Conservation (phyloP, 2,329 filamentous ascomycete genomes). For the Colletotrichum sidae region DNA sequence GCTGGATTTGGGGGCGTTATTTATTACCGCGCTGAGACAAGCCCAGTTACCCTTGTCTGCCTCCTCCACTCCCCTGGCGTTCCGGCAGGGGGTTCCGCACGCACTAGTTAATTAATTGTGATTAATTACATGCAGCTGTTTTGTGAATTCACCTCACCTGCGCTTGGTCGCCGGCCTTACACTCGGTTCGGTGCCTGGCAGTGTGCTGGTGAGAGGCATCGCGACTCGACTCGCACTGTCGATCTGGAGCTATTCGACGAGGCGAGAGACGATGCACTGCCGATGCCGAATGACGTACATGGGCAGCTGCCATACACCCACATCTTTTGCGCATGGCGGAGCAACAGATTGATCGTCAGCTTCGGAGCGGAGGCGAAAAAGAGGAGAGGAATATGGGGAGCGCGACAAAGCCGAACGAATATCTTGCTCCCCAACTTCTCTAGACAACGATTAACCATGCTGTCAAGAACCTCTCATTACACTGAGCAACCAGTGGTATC, state of each 20-base stretch:
- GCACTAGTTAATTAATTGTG: conserved; percentile 22
- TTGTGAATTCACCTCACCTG: conserved; percentile 15
- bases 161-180: background rate
- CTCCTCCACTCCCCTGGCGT: conserved; percentile 26
- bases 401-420: conserved; percentile 26
- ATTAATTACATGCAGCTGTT: conserved; percentile 24
- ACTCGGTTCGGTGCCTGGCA: no score
- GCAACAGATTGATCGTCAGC: conserved; percentile 30
- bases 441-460: conserved; percentile 36
- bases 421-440: conserved; percentile 22
- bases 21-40: conserved; percentile 37
- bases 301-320: conserved; percentile 26
- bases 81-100: conserved; percentile 13
- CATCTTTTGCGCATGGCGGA: conserved; percentile 28
- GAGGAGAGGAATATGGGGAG: conserved; percentile 21
- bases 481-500: conserved; percentile 11
- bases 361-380: conserved; percentile 29
- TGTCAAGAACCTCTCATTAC: conserved; percentile 5
- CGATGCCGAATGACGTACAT: conserved; percentile 37
- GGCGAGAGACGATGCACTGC: conserved; percentile 34
- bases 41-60: conserved; percentile 28
- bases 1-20: conserved; percentile 37
- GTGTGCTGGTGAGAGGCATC: background rate
- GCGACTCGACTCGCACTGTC: conserved; percentile 19
- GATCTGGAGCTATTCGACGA: conserved; percentile 25